phyloP scores from a whole-genome alignment of 352 stramenopile species.

The Pseudoperonospora humuli region DNA sequence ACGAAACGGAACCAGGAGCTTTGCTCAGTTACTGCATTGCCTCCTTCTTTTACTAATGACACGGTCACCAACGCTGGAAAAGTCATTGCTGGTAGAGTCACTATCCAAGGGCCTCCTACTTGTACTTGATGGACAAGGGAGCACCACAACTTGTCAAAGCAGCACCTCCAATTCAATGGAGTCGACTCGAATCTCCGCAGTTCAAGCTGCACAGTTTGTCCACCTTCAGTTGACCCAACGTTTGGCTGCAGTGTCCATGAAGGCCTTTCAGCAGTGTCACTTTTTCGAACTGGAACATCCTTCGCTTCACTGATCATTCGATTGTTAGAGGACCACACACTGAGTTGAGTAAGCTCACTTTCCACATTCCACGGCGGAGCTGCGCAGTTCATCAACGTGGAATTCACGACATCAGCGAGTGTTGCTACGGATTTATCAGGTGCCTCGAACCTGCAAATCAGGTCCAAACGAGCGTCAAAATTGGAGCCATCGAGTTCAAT shows the following conservation, averaged over 20 bases:
- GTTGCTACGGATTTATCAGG: slow-evolving; percentile 9
- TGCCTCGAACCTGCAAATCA: slow-evolving; percentile 38
- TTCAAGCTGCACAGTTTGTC: slow-evolving; percentile 5
- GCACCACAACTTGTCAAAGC: slow-evolving; percentile 26
- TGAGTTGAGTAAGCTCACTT: slow-evolving; percentile 12
- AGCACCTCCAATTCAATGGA: slow-evolving; percentile 24
- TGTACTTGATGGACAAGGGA: slow-evolving; percentile 6
- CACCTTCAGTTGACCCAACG: slow-evolving; percentile 10
- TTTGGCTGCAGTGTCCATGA: slow-evolving; percentile 26
- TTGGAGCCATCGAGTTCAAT: slow-evolving; percentile 29
- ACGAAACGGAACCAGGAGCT: slow-evolving; percentile 34
- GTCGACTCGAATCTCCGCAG: slow-evolving; percentile 1
- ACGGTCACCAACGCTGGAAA: slow-evolving; percentile 17
- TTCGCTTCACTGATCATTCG: slow-evolving; percentile 9
- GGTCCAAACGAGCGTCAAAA: slow-evolving; percentile 27
- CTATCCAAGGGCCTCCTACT: slow-evolving; percentile 1
- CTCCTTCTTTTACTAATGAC: slow-evolving; percentile 5
- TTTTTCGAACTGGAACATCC: slow-evolving; percentile 1
- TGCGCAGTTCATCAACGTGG: slow-evolving; percentile 27
- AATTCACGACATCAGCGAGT: slow-evolving; percentile 28
- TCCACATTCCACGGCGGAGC: slow-evolving; percentile 13
- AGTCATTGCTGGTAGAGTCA: slow-evolving; percentile 11
- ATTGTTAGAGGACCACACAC: slow-evolving; percentile 24
- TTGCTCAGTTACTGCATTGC: not conserved
- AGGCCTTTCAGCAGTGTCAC: not conserved